Conservation (phyloP, 495 filamentous ascomycete genomes). For the Neurospora sublineolata region DNA sequence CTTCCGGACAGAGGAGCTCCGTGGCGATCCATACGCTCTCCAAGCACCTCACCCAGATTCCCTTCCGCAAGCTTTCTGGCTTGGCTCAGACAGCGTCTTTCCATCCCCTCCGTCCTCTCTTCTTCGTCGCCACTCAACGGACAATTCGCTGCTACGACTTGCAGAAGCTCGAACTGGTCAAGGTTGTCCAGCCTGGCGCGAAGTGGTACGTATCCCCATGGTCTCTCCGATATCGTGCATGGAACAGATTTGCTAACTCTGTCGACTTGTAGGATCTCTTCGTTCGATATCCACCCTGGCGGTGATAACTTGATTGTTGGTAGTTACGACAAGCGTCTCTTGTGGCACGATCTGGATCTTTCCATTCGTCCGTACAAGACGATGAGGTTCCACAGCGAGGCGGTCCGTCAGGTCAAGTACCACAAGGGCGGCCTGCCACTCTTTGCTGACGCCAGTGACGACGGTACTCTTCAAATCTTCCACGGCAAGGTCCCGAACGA, state of each 20-base stretch:
- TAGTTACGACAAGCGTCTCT: slow-evolving; percentile 81
- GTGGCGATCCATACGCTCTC: slow-evolving; percentile 91
- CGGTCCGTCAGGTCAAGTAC: slow-evolving; percentile 76
- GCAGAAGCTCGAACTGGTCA: slow-evolving; percentile 74
- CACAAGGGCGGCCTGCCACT: slow-evolving; percentile 76
- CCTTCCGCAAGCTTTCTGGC: slow-evolving; percentile 79
- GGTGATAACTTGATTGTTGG: slow-evolving; percentile 91
- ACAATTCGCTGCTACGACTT: slow-evolving; percentile 88
- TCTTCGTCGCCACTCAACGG: slow-evolving; percentile 92
- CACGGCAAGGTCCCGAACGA: slow-evolving; percentile 91
- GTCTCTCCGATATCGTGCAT: not conserved
- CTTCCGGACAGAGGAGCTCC: slow-evolving; percentile 62
- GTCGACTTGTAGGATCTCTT: slow-evolving; percentile 63
- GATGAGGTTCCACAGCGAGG: slow-evolving; percentile 82
- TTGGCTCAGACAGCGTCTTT: slow-evolving; percentile 83
- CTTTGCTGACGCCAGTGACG: slow-evolving; percentile 87
- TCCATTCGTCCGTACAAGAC: slow-evolving; percentile 88
- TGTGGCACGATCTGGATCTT: slow-evolving; percentile 96
- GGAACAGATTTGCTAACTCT: slow-evolving; percentile 3
- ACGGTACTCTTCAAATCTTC: slow-evolving; percentile 89
- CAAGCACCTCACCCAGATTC: slow-evolving; percentile 87
- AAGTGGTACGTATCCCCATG: slow-evolving; percentile 30
- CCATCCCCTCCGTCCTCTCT: slow-evolving; percentile 82
- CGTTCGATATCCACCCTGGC: slow-evolving; percentile 81
- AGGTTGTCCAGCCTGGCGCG: slow-evolving; percentile 83